phyloP scores from a whole-genome alignment of 305 asterid species.

The Euphrasia arctica region DNA sequence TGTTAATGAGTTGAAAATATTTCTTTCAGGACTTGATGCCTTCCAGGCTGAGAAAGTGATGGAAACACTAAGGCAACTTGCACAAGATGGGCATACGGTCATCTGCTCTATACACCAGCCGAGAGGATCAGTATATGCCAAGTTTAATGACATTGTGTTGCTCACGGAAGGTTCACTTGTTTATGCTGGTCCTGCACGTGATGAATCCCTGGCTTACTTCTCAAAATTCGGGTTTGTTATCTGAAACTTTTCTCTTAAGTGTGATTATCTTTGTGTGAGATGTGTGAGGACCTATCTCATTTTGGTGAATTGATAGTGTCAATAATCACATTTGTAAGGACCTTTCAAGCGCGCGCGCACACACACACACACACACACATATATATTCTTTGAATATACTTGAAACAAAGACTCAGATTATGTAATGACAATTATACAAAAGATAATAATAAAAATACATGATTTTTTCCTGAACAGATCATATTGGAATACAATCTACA shows the following conservation, averaged over 20 bases:
- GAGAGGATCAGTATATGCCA: conserved; percentile 90
- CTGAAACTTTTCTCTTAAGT: conserved; percentile 20
- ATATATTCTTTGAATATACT: too few relatives aligned
- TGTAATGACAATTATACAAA: too few relatives aligned
- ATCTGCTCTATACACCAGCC: conserved; percentile 99
- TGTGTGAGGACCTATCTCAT: too few relatives aligned
- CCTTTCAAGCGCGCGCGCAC: too few relatives aligned
- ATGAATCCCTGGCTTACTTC: conserved; percentile 70
- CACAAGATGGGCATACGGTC: conserved; percentile 96
- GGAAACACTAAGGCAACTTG: conserved; percentile 88
- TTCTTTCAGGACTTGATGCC: conserved; percentile 95
- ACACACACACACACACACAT: too few relatives aligned
- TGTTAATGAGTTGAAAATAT: conserved; percentile 24
- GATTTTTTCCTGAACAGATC: too few relatives aligned
- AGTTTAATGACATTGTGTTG: conserved; percentile 91
- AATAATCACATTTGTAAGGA: too few relatives aligned
- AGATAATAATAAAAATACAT: too few relatives aligned
- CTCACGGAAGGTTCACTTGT: conserved; percentile 88
- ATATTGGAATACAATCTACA: too few relatives aligned
- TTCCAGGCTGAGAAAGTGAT: conserved; percentile 99
- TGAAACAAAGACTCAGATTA: too few relatives aligned
- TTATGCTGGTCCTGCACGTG: conserved; percentile 89
- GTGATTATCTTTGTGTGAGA: background rate
- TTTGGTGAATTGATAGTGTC: too few relatives aligned
- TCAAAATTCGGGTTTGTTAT: conserved; percentile 77